phyloP scores from a whole-genome alignment of 148 eudicot genomes.

The Chenopodium berlandieri region DNA sequence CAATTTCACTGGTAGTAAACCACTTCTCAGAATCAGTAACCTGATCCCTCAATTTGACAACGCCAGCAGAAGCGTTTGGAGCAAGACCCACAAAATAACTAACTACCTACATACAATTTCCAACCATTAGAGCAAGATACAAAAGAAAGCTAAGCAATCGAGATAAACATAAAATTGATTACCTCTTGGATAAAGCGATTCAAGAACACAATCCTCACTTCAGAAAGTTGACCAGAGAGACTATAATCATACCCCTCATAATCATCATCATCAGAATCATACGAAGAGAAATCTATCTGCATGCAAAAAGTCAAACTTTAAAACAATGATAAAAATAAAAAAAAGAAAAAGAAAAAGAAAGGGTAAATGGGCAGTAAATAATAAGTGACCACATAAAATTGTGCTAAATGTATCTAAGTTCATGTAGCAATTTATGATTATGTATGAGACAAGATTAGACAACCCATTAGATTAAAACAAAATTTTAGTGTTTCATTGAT shows the following conservation, averaged over 20 bases:
- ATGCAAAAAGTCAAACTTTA: constrained; percentile 16
- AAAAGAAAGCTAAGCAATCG: constrained; percentile 8
- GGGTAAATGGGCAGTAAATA: constrained; percentile 1
- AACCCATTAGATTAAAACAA: not conserved
- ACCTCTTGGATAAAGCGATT: constrained; percentile 98
- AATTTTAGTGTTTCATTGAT: not conserved
- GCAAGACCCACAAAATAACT: constrained; percentile 91
- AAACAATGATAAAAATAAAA: not conserved
- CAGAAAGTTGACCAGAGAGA: constrained; percentile 83
- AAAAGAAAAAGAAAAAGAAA: too few relatives aligned
- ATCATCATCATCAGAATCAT: constrained; percentile 73
- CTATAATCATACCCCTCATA: constrained; percentile 89
- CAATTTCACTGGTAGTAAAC: constrained; percentile 81
- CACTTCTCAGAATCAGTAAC: constrained; percentile 82
- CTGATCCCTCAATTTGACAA: constrained; percentile 74
- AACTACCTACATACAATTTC: constrained; percentile 44
- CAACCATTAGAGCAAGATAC: constrained; percentile 20
- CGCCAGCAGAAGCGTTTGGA: constrained; percentile 58
- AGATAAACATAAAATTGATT: constrained; percentile 6
- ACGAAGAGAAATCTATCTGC: constrained; percentile 79
- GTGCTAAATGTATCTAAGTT: not conserved
- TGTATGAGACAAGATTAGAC: not conserved
- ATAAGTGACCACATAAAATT: not conserved
- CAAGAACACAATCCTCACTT: constrained; percentile 86
- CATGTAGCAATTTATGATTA: not conserved